Evolutionary conservation across 1,284 basidiomycete genomes (phyloP).

Genomic region (Erythrobasidium hasegawianum): DNA sequence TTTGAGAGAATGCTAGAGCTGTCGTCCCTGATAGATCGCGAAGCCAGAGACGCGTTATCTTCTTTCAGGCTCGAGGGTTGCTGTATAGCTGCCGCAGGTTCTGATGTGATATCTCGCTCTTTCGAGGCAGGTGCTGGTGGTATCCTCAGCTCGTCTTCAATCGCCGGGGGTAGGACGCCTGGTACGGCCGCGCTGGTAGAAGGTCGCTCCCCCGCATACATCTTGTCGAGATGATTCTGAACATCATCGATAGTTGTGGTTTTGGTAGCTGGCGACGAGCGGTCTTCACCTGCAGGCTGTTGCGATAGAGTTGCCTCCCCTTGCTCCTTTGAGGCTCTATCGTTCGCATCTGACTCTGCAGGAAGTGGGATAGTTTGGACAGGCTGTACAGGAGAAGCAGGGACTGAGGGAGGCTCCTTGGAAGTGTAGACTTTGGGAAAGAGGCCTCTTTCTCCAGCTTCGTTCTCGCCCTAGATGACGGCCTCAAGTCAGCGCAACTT

Average conservation of each 20-base stretch:
- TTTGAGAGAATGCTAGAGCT: slow-evolving; percentile 18
- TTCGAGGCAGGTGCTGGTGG: background rate
- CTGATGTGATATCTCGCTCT: background rate
- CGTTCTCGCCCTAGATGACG: slow-evolving; percentile 70
- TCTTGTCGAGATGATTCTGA: slow-evolving; percentile 31
- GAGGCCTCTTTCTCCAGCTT: slow-evolving; percentile 73
- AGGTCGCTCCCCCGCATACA: background rate
- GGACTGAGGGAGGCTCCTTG: slow-evolving; percentile 11
- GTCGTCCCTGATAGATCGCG: slow-evolving; percentile 17
- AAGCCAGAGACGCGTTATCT: slow-evolving; percentile 26
- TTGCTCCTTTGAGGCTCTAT: background rate
- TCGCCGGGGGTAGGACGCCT: slow-evolving; percentile 2
- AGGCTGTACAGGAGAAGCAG: slow-evolving; percentile 16
- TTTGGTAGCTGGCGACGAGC: background rate
- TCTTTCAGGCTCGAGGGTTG: background rate
- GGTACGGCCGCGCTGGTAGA: background rate
- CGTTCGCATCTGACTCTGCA: background rate
- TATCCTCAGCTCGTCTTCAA: background rate
- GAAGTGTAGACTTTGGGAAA: slow-evolving; percentile 82
- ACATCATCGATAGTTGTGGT: slow-evolving; percentile 25
- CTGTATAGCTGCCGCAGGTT: too few species aligned
- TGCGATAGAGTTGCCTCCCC: background rate
- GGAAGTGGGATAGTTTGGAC: background rate
- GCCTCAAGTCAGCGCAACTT: background rate
- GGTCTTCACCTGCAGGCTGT: background rate